Conservation (phyloP, 2,329 filamentous ascomycete genomes). For the Lizonia empirigonia region DNA sequence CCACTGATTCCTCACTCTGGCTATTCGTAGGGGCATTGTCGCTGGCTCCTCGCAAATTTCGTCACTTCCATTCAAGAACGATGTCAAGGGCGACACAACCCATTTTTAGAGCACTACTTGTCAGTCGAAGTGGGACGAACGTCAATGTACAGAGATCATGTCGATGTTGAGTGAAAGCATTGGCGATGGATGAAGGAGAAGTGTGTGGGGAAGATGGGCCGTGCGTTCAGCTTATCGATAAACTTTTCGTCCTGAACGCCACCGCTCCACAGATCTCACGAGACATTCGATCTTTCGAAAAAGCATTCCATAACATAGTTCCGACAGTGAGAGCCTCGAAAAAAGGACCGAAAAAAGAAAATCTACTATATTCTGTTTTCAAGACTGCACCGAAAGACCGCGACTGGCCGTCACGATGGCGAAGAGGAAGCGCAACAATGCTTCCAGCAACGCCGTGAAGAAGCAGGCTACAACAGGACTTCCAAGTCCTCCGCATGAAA, state of each 20-base stretch:
- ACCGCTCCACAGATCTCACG: slow-evolving; percentile 10
- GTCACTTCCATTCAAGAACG: too few relatives aligned
- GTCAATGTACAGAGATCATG: too few relatives aligned
- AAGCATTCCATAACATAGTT: not conserved
- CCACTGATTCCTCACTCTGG: not conserved
- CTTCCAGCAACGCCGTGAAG: slow-evolving; percentile 27
- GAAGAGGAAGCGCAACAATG: slow-evolving; percentile 37
- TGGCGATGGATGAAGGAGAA: not conserved
- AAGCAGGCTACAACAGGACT: slow-evolving; percentile 28
- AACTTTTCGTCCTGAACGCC: slow-evolving; percentile 12
- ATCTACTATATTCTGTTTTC: not conserved
- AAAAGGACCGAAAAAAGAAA: not conserved
- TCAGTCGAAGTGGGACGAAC: too few relatives aligned
- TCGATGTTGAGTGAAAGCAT: not conserved
- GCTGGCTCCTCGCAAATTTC: too few relatives aligned
- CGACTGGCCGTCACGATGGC: slow-evolving; percentile 22
- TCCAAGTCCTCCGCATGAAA: slow-evolving; percentile 37
- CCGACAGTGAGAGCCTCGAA: not conserved
- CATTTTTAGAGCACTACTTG: too few relatives aligned
- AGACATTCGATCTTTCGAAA: not conserved
- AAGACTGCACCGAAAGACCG: not conserved
- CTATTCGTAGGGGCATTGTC: not conserved
- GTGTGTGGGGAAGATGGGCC: not conserved
- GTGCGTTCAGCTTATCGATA: slow-evolving; percentile 8
- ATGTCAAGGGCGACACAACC: too few relatives aligned